phyloP scores from a whole-genome alignment of 495 filamentous ascomycete genomes.

The Evernia prunastri region DNA sequence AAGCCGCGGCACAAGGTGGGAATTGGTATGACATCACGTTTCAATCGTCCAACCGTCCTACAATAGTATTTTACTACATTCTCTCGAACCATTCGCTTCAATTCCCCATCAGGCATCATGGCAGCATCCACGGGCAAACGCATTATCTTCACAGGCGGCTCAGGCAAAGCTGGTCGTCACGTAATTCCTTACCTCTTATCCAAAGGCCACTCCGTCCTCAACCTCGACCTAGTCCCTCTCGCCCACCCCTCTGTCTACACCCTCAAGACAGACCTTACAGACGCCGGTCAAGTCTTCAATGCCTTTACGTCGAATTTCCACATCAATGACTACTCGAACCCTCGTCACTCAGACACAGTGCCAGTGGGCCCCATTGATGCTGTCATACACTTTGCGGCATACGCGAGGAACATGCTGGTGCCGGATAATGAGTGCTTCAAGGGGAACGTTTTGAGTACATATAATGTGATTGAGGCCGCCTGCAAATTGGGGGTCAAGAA shows the following conservation, averaged over 20 bases:
- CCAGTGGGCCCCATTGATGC: slow-evolving; percentile 44
- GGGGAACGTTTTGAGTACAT: slow-evolving; percentile 46
- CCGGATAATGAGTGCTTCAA: slow-evolving; percentile 55
- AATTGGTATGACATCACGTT: background rate
- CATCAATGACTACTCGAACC: slow-evolving; percentile 42
- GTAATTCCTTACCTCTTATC: slow-evolving; percentile 48
- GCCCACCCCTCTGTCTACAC: slow-evolving; percentile 47
- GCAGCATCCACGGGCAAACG: slow-evolving; percentile 32
- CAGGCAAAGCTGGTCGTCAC: slow-evolving; percentile 54
- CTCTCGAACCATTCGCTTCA: no score
- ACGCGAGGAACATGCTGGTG: slow-evolving; percentile 54
- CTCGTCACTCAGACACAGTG: slow-evolving; percentile 27
- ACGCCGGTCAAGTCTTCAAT: slow-evolving; percentile 54
- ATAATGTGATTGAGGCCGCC: slow-evolving; percentile 58
- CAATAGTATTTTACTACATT: no score
- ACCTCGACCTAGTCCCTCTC: slow-evolving; percentile 49
- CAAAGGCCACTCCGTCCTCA: slow-evolving; percentile 49
- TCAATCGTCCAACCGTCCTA: no score
- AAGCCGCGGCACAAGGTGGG: background rate
- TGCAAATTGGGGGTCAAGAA: slow-evolving; percentile 55
- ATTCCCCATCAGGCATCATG: slow-evolving; percentile 6
- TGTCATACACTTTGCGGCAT: slow-evolving; percentile 56
- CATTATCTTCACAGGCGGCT: slow-evolving; percentile 53
- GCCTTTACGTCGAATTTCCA: slow-evolving; percentile 52
- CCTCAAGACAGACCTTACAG: slow-evolving; percentile 51